Evolutionary conservation across 2,329 filamentous ascomycete species (phyloP).

Genomic region (Dothidotthia symphoricarpi): DNA sequence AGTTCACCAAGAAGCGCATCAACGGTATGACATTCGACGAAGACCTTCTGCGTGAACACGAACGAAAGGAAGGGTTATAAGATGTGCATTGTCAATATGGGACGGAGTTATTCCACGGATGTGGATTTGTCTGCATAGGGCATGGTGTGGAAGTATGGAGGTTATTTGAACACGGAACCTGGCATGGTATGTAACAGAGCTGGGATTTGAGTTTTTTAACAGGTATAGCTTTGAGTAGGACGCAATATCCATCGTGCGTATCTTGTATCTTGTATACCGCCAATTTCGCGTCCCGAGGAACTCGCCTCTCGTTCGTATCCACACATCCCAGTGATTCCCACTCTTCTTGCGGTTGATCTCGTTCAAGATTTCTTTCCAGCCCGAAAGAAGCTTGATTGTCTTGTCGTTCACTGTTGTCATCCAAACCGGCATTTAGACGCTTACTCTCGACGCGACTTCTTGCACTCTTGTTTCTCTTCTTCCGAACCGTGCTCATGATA

Average conservation of each 20-base stretch:
- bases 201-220: conserved; percentile 6
- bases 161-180: conserved; percentile 2
- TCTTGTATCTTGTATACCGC: too few relatives aligned
- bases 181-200: conserved; percentile 12
- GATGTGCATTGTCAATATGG: conserved; percentile 3
- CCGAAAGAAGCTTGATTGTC: not conserved
- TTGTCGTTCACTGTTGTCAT: not conserved
- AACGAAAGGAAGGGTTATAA: conserved; percentile 12
- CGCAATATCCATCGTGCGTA: too few relatives aligned
- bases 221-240: conserved; percentile 17
- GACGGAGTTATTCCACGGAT: not conserved
- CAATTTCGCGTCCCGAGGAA: not conserved
- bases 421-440: too few relatives aligned
- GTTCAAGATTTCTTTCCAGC: not conserved
- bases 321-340: too few relatives aligned
- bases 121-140: conserved; percentile 21
- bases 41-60: conserved; percentile 32
- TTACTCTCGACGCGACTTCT: too few relatives aligned
- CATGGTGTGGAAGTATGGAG: conserved; percentile 21
- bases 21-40: conserved; percentile 44
- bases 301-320: too few relatives aligned
- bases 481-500: conserved; percentile 6
- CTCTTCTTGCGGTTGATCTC: too few relatives aligned
- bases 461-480: not conserved
- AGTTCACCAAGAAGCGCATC: conserved; percentile 68